phyloP scores from a whole-genome alignment of 1,284 basidiomycete genomes.

The Apiotrichum siamense region DNA sequence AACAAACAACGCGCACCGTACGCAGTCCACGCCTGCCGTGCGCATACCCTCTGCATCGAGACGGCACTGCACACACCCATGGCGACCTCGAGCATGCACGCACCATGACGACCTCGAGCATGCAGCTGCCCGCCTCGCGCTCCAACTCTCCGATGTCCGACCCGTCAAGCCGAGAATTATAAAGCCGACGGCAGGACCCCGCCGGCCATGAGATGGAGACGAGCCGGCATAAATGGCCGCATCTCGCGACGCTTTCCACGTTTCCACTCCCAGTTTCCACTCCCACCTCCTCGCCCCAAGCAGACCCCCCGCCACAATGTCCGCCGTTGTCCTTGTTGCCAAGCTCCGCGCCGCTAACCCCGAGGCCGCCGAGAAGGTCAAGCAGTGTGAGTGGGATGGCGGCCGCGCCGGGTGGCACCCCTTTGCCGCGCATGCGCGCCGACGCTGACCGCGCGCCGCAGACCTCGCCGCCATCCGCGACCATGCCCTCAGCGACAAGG shows the following conservation, averaged over 20 bases:
- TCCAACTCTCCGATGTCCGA: background rate
- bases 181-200: too few relatives aligned
- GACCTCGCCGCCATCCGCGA: conserved; percentile 11
- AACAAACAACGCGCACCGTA: too few relatives aligned
- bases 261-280: background rate
- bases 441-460: background rate
- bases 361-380: conserved; percentile 6
- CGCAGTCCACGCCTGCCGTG: too few relatives aligned
- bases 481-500: conserved; percentile 4
- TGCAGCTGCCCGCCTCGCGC: background rate
- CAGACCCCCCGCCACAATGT: conserved; percentile 2
- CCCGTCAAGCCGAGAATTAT: too few relatives aligned
- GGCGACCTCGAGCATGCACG: background rate
- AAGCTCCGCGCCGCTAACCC: conserved; percentile 1
- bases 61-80: too few relatives aligned
- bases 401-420: too few relatives aligned
- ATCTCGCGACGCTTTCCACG: too few relatives aligned
- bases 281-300: background rate
- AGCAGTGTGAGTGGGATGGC: conserved; percentile 5
- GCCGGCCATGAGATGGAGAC: too few relatives aligned
- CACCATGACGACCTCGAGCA: background rate
- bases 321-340: conserved; percentile 7
- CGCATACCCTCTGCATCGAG: too few relatives aligned
- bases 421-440: too few relatives aligned
- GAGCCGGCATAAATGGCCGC: too few relatives aligned